These are phyloP conservation scores for Pseudoturritis turrita DNA, from an alignment of 345 rosid species.

Conservation along the genomic window DNA sequence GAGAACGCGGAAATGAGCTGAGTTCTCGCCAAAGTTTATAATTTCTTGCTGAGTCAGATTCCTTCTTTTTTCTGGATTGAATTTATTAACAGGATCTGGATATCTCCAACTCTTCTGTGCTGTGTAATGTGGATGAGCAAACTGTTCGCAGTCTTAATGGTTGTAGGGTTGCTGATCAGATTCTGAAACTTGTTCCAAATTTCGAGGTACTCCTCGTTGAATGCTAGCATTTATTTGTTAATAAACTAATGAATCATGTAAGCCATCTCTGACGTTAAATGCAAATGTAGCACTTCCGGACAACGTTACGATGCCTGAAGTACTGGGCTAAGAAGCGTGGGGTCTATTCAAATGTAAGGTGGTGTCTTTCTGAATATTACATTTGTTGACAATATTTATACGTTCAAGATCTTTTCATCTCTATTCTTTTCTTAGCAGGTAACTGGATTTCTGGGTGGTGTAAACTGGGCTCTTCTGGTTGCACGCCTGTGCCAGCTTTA, in stretches of 20 bases:
- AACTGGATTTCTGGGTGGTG: constrained; percentile 72
- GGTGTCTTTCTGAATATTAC: not conserved
- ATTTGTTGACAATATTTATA: not conserved
- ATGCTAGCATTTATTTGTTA: not conserved
- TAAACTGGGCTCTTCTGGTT: constrained; percentile 71
- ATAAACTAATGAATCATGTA: not conserved
- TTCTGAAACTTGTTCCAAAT: constrained; percentile 84
- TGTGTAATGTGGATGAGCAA: constrained; percentile 68
- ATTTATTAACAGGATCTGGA: constrained; percentile 63
- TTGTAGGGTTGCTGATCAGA: constrained; percentile 95
- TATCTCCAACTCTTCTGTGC: constrained; percentile 59
- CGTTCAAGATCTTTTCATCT: not conserved
- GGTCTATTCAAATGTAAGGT: constrained; percentile 65
- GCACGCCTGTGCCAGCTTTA: constrained; percentile 68
- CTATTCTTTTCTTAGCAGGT: constrained; percentile 32
- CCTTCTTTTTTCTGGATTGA: not conserved
- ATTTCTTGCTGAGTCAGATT: not conserved
- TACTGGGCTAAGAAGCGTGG: constrained; percentile 71
- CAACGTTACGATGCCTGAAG: constrained; percentile 55
- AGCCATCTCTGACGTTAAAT: constrained; percentile 1
- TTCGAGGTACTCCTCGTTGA: constrained; percentile 48
- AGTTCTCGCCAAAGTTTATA: not conserved
- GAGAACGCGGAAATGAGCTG: not conserved
- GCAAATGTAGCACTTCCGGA: constrained; percentile 54
- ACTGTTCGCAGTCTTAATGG: constrained; percentile 94